Evolutionary conservation across 2,329 filamentous ascomycete species (phyloP), one percentile per base, ranked within the genome.

Genomic region (Claviceps spartinae): DNA sequence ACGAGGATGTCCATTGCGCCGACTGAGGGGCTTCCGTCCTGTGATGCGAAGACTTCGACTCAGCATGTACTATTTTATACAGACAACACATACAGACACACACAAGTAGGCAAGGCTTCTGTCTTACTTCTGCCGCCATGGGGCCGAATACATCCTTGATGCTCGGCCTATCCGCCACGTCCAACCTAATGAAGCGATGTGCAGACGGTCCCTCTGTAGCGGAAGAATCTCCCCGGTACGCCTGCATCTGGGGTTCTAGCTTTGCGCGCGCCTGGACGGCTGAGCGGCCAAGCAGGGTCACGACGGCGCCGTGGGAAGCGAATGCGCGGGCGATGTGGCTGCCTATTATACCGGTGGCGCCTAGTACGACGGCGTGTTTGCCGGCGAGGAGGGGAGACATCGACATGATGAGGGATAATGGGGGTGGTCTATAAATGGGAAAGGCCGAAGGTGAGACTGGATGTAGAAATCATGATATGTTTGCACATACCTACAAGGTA

Each of bases 331-430:
- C 84, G 51, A 89, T 84, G 49, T 79, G 78, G 43, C 74, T 71
- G 45, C 86, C 86, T 58, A 89, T 88, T 50, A 82, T 80, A 20
- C 83, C 80, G 44, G 82, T 84, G 20, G 77, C 85, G 47, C 86
- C 86, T 2, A 85, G 85, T 49, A 89, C 72, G 61, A 86, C 71
- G 63, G 72, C 76, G 54, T 70, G 72, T 56, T 76, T 76, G 52
- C 74, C 73, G 43, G 60, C 60, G 52, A 79, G 65, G 49, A 64
- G 60, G 55, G 37, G 13, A 8, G 45, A 20, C 4, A 34, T 34
- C 22, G 45, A 5, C 45, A 47, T 47, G 9, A 7, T 8, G 16
- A 8, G n/a, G 9, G 20, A 24, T n/a, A 26, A 24, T 26, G 1
- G 42, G 42, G 42, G 42, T 13, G 20, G 11, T 13, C 18, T 11